phyloP scores from a whole-genome alignment of 78 protist species.

The Dictyostelium firmibasis region DNA sequence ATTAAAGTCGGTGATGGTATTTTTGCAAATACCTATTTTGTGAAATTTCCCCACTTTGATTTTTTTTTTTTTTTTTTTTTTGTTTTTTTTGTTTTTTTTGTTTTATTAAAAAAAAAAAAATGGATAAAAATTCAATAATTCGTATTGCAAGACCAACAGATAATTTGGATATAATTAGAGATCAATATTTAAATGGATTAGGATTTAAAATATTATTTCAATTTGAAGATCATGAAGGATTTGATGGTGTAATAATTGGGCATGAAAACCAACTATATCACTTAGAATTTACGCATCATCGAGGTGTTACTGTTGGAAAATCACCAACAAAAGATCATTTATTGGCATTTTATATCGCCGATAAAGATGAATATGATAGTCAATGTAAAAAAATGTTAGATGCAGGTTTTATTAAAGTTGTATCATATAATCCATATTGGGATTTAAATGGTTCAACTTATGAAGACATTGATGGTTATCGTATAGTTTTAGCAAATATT shows the following conservation, averaged over 20 bases:
- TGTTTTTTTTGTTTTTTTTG: too few relatives aligned
- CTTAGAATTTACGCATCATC: conserved; percentile 16
- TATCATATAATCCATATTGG: conserved; percentile 22
- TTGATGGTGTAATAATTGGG: conserved; percentile 8
- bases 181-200: not conserved
- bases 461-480: conserved; percentile 18
- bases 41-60: too few relatives aligned
- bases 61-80: too few relatives aligned
- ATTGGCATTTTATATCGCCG: not conserved
- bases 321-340: conserved; percentile 17
- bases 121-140: not conserved
- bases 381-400: conserved; percentile 12
- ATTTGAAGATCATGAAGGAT: conserved; percentile 13
- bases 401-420: not conserved
- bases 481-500: conserved; percentile 16
- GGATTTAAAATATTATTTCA: not conserved
- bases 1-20: too few relatives aligned
- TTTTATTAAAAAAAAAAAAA: not conserved
- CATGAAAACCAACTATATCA: conserved; percentile 2
- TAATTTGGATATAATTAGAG: not conserved
- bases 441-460: not conserved
- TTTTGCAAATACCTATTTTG: too few relatives aligned
- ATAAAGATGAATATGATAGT: not conserved
- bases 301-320: not conserved
- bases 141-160: conserved; percentile 27